Conservation (phyloP, 805 yeast genomes). For the Yarrowia keelungensis region DNA sequence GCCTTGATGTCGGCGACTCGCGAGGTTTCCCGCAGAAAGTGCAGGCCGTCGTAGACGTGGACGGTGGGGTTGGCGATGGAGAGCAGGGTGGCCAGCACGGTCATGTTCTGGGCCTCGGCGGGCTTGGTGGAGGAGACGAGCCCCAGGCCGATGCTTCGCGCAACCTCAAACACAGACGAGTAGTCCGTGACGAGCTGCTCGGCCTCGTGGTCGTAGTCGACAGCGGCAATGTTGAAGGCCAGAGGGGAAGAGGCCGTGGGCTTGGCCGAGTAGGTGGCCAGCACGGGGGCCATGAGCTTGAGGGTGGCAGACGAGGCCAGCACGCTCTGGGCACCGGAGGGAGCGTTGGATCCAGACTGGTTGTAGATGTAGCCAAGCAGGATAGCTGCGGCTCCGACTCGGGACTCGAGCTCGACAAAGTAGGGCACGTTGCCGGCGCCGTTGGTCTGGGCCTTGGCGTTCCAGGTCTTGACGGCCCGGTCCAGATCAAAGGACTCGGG, state of each 20-base stretch:
- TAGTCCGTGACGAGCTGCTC: slow-evolving; percentile 69
- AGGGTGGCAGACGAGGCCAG: slow-evolving; percentile 74
- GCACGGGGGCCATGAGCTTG: slow-evolving; percentile 68
- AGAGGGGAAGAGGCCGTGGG: slow-evolving; percentile 55
- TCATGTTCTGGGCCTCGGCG: slow-evolving; percentile 69
- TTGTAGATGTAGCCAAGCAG: slow-evolving; percentile 70
- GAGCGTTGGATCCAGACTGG: slow-evolving; percentile 39
- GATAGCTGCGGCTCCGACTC: slow-evolving; percentile 83
- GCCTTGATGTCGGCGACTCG: slow-evolving; percentile 44
- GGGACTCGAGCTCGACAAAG: slow-evolving; percentile 64
- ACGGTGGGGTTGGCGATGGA: slow-evolving; percentile 66
- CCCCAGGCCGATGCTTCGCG: slow-evolving; percentile 68
- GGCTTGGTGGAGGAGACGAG: slow-evolving; percentile 71
- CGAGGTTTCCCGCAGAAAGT: slow-evolving; percentile 61
- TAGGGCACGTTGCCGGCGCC: slow-evolving; percentile 65
- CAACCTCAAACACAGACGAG: slow-evolving; percentile 64
- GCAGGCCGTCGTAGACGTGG: slow-evolving; percentile 82
- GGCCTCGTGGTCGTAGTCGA: slow-evolving; percentile 61
- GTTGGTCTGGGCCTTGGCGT: slow-evolving; percentile 58
- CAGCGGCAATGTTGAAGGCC: slow-evolving; percentile 75
- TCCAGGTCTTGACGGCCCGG: slow-evolving; percentile 67
- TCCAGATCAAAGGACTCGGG: slow-evolving; percentile 69
- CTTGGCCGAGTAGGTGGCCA: slow-evolving; percentile 52
- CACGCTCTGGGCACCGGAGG: slow-evolving; percentile 49
- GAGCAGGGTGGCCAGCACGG: slow-evolving; percentile 68